Evolutionary conservation across 1,139 yeast species (phyloP).

Genomic region (Scheffersomyces titani): DNA sequence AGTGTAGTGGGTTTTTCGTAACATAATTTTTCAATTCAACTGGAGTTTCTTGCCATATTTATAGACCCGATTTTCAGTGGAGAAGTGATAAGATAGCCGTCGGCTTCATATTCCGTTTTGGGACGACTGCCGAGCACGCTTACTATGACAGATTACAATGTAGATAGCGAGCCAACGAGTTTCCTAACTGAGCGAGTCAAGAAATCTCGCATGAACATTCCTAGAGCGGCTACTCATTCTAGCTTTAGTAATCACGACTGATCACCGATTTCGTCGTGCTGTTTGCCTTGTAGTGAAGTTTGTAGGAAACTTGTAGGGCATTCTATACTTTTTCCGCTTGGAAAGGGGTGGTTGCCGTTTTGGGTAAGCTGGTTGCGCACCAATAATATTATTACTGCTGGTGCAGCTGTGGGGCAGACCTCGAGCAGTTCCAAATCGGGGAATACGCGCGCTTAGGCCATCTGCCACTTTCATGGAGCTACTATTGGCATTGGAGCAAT

Average conservation of each 20-base stretch:
- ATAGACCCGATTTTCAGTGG: background rate
- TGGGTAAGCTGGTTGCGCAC: background rate
- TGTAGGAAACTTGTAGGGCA: background rate
- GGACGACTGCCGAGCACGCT: background rate
- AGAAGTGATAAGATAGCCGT: background rate
- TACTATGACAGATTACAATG: background rate
- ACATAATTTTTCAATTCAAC: background rate
- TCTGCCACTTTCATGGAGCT: background rate
- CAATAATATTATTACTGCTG: background rate
- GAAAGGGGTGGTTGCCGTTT: background rate
- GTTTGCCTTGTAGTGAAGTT: background rate
- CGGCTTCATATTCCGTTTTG: background rate
- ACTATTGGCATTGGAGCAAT: background rate
- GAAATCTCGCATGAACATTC: background rate
- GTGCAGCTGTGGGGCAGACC: background rate
- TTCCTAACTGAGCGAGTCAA: background rate
- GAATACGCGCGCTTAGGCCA: background rate
- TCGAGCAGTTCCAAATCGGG: background rate
- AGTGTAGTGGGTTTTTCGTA: background rate
- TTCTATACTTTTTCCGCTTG: background rate
- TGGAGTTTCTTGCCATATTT: background rate
- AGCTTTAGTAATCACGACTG: background rate
- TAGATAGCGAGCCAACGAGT: background rate
- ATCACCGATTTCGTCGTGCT: background rate
- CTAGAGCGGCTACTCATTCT: background rate